Evolutionary conservation across 176 grass and related monocot genomes (phyloP), one percentile per base, ranked within the genome.

Genomic region (Rhynchospora tenuis): DNA sequence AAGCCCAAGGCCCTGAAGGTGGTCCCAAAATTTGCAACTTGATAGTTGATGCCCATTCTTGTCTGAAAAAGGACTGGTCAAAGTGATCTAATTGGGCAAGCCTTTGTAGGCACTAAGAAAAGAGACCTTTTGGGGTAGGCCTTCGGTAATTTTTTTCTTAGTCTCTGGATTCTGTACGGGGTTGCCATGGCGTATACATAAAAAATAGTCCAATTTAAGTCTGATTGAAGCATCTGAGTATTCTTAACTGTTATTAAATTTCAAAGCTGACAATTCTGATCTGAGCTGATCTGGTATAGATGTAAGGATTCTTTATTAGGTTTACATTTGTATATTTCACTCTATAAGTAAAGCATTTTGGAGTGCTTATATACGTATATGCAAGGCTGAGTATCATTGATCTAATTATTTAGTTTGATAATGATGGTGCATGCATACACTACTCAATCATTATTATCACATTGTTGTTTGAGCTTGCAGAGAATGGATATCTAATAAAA

Each of bases 1-100:
- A 47, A 82, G 80, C 80, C 80, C 80, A 82, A 82, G 29, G 80
- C 80, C 61, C 80, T 82, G 80, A 82, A 67, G 9, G 46, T 64
- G 56, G 80, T 63, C 59, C 80, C 80, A 24, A 82, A 47, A 17
- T 75, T 0, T 76, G 26, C 48, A 52, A 55, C 6, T 76, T 76
- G 73, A 54, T 74, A 55, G 4, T 76, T 55, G 73, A 54, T 74
- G 45, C 45, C 70, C 45, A 51, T 65, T 64, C 79, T 81, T 50
- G 79, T 63, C 59, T 63, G 27, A 81, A 82, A 82, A 82, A 66
- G 60, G 44, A 12, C 26, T 31, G 59, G 79, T 81, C 79, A 81
- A 81, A 64, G 28, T 48, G 54, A 61, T 81, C 79, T 47, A 81
- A 82, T 82, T 82, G 43, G 79, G 59, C 19, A 82, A 66, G 45